Conservation (phyloP, 2,329 filamentous ascomycete species). For the Aspergillus tamarii region DNA sequence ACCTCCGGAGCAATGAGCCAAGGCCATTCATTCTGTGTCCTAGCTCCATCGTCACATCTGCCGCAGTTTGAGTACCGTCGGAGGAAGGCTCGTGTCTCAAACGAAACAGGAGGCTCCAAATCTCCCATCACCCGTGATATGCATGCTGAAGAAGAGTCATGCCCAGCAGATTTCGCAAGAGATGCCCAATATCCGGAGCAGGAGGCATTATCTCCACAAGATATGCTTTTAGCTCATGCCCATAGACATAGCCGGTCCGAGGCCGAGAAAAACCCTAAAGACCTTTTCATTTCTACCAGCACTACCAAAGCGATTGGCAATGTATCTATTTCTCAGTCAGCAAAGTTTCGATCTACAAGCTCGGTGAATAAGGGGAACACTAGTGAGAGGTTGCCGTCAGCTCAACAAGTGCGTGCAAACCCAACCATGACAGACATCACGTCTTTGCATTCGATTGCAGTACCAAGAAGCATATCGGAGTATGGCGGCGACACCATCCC, state of each 20-base stretch:
- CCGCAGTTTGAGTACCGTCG: slow-evolving; percentile 45
- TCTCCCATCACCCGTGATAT: slow-evolving; percentile 1
- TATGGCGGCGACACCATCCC: slow-evolving; percentile 26
- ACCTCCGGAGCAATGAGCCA: slow-evolving; percentile 6
- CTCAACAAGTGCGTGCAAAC: slow-evolving; percentile 37
- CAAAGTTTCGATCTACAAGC: slow-evolving; percentile 11
- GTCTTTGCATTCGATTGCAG: slow-evolving; percentile 44
- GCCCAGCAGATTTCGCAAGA: background rate
- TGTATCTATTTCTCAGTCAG: slow-evolving; percentile 14
- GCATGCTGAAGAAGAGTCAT: background rate
- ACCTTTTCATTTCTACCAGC: slow-evolving; percentile 18
- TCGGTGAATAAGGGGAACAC: slow-evolving; percentile 24
- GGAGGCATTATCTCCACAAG: background rate
- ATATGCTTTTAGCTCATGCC: background rate
- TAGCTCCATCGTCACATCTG: slow-evolving; percentile 42
- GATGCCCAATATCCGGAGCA: background rate
- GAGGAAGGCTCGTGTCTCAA: slow-evolving; percentile 17
- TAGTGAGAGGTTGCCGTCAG: slow-evolving; percentile 39
- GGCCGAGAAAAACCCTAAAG: background rate
- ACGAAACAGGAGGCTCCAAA: slow-evolving; percentile 12
- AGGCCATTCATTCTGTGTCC: slow-evolving; percentile 31
- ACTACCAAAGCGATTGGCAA: slow-evolving; percentile 21
- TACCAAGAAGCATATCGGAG: slow-evolving; percentile 30
- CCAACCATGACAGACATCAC: slow-evolving; percentile 34
- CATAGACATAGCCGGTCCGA: background rate